Evolutionary conservation across 257 asterid species (phyloP).

Genomic region (Solanum pennellii): DNA sequence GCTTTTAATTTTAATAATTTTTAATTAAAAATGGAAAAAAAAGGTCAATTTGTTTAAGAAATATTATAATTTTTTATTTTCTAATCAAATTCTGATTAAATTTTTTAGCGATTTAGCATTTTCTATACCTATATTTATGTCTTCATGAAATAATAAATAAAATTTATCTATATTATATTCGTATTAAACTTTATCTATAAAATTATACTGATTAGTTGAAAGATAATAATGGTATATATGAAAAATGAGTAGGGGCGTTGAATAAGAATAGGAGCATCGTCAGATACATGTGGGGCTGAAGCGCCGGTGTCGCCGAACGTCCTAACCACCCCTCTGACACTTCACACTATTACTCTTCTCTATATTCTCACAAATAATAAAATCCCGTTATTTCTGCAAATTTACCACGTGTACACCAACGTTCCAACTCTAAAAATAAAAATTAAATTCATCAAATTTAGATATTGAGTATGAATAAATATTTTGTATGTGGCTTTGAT

Average conservation of each 20-base stretch:
- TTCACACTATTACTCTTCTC: background rate
- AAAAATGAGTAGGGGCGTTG: background rate
- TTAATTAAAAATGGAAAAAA: no score
- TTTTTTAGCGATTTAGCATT: no score
- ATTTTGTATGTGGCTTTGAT: background rate
- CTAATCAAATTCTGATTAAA: no score
- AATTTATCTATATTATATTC: fast-evolving
- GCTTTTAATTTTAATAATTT: no score
- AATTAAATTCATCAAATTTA: background rate
- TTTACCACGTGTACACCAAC: constrained; percentile 22
- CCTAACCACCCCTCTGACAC: constrained; percentile 25
- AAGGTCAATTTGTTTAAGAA: no score
- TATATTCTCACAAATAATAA: background rate
- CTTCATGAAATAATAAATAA: background rate
- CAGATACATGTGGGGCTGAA: constrained; percentile 17
- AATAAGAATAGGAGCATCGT: background rate
- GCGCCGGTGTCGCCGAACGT: constrained; percentile 24
- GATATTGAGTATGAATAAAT: background rate
- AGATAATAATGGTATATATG: background rate
- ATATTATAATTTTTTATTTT: no score
- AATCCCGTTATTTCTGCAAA: background rate
- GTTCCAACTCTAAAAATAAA: background rate
- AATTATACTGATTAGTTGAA: background rate
- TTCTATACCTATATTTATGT: no score
- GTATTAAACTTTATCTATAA: fast-evolving